Conservation (phyloP, 2,329 filamentous ascomycete species). For the Fusarium lyarnte region DNA sequence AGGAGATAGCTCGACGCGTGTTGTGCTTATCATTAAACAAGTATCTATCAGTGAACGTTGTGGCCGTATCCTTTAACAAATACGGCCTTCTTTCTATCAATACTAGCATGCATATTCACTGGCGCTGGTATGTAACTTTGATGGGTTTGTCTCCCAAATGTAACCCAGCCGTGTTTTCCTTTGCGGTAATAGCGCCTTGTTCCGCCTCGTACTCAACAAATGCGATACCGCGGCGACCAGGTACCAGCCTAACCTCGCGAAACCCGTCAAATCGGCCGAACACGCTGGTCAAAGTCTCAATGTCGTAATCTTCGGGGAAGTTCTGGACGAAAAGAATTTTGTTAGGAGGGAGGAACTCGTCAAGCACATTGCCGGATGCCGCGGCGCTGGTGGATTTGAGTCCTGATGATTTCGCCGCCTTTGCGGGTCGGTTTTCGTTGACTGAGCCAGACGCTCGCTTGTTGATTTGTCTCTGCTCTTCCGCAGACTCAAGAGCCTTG, state of each 20-base stretch:
- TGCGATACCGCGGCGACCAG: slow-evolving; percentile 85
- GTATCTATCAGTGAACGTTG: neutral
- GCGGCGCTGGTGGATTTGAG: slow-evolving; percentile 79
- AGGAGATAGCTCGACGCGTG: neutral
- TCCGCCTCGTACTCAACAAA: slow-evolving; percentile 98
- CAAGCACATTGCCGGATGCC: slow-evolving; percentile 81
- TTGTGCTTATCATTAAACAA: neutral
- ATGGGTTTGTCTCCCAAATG: slow-evolving; percentile 79
- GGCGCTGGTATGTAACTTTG: slow-evolving; percentile 95
- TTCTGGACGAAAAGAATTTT: slow-evolving; percentile 96
- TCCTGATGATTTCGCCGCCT: slow-evolving; percentile 68
- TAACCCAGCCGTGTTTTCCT: slow-evolving; percentile 92
- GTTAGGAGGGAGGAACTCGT: slow-evolving; percentile 97
- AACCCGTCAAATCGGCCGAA: slow-evolving; percentile 95
- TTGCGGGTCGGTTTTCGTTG: slow-evolving; percentile 67
- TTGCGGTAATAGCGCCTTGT: slow-evolving; percentile 87
- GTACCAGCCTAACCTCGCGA: slow-evolving; percentile 89
- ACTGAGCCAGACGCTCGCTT: slow-evolving; percentile 67
- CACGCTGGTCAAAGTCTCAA: slow-evolving; percentile 79
- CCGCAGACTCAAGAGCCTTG: slow-evolving; percentile 82
- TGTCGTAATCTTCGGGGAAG: slow-evolving; percentile 84
- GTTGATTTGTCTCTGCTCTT: slow-evolving; percentile 81
- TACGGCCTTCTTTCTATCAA: neutral
- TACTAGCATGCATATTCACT: slow-evolving; percentile 59
- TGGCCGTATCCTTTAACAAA: neutral